Evolutionary conservation across 2,329 filamentous ascomycete species (phyloP), one percentile per base, ranked within the genome.

Genomic region (Catunica adiposa): DNA sequence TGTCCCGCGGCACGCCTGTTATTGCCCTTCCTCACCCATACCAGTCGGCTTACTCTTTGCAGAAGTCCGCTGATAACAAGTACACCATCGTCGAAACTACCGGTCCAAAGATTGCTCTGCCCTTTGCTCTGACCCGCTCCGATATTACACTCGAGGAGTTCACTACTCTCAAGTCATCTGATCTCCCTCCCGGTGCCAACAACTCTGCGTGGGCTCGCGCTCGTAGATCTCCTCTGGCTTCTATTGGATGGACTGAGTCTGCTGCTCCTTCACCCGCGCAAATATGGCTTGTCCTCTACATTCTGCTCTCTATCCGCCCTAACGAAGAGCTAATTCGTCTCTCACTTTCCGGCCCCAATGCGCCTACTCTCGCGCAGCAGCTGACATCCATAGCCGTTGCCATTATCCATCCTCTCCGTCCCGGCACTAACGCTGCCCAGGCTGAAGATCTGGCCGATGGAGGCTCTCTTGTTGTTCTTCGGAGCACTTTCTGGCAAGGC

Each of bases 401-500:
- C 56, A 67, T 74, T 58, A 68, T 71, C 55, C 74, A 78, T 62
- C 74, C 75, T 3, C 60, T 64, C 58, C 61, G 63, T 60, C 70
- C 64, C 1, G 59, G 63, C 34, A 62, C 67, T 63, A 62, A 64
- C 62, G 57, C 62, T 31, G 34, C 57, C 5, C 61, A 61, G 14
- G n/a, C 53, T 9, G 48, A 55, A 6, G 52, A 55, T 40, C 15
- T 51, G 20, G 22, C 61, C 58, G 56, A 61, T 50, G 64, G 65
- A 50, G 64, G 63, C 23, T 65, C 67, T 53, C 67, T 65, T 59
- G 64, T 68, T 8, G 62, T 78, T 51, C 63, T 75, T 55, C 72
- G 75, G 59, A 71, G 70, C 65, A 72, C 80, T 34, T 84, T 85
- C 70, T 85, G 82, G 81, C 82, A 84, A 62, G 82, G 82, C 48